Base-by-base conservation (phyloP, 2,329 filamentous ascomycete genomes). In the Ophioceras dolichostomum region DNA sequence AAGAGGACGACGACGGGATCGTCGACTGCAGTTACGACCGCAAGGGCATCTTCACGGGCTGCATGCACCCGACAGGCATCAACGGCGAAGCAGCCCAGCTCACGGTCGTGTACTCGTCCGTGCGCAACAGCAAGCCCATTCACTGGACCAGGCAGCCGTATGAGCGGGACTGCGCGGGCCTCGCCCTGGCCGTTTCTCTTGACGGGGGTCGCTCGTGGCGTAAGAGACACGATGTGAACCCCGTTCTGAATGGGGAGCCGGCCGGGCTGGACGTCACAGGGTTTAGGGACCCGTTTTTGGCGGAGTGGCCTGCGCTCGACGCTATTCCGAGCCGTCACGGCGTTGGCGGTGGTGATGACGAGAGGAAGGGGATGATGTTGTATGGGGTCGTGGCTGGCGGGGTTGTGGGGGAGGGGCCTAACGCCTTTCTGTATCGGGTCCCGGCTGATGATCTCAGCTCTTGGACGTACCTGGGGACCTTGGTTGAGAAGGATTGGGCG, bases 21-120 rank as follows among this genome's bases (percentile, higher is more conserved):
- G n/a, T n/a, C n/a, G n/a, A n/a, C n/a, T n/a, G n/a, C n/a, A n/a
- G n/a, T n/a, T 70, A 71, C 45, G 64, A 72, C 39, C 57, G 62
- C 2, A 53, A 70, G 13, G 67, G 68, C 1, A 64, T 71, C 26
- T 73, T 73, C 49, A 67, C 62, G 6, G 69, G 69, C 3, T 67
- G 64, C 28, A 58, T 60, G 5, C 60, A 65, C 41, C 62, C 68
- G 1, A 62, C 67, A 8, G 69, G 68, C 10, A 49, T 66, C 0
- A 44, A 58, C 4, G 67, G 65, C 22, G 57, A 65, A 24, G 38
- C 49, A 7, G 22, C 22, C 22, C 22, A 12, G 22, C 22, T 26
- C 8, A 26, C 22, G 22, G 8, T 26, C 22, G 7, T 60, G 4
- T 60, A 61, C 39, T 51, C 58, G 3, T 57, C 55, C n/a, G 48